Percentiles rank a stretch among this genome's conserved stretches.
These are phyloP conservation scores for Chrysoporthe deuterocubensis DNA, from an alignment of 2,329 filamentous ascomycete species.

Conservation along the genomic window DNA sequence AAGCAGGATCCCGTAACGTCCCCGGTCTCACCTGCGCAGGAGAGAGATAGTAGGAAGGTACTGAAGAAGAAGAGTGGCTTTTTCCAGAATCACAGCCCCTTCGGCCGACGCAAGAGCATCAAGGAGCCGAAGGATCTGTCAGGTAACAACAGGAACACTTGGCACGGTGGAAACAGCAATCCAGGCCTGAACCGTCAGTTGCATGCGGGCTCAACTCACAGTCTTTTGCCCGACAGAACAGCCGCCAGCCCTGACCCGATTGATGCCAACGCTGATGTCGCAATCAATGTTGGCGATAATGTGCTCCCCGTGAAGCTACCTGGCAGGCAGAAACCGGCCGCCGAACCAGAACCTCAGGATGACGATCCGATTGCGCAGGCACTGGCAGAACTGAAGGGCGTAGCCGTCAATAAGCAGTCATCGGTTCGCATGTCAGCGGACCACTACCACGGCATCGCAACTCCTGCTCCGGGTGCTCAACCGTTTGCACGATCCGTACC, in stretches of 20 bases:
- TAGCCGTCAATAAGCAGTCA: constrained; percentile 75
- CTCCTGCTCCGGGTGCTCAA: constrained; percentile 66
- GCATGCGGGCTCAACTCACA: constrained; percentile 45
- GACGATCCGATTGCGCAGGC: constrained; percentile 93
- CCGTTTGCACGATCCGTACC: constrained; percentile 49
- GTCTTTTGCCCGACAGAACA: constrained; percentile 44
- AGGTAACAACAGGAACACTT: constrained; percentile 60
- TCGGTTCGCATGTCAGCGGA: constrained; percentile 90
- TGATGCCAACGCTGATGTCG: constrained; percentile 89
- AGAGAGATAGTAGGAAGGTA: constrained; percentile 70
- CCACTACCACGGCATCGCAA: constrained; percentile 89
- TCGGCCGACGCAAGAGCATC: constrained; percentile 82
- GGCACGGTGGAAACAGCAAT: constrained; percentile 46
- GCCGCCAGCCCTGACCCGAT: constrained; percentile 78
- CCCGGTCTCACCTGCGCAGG: constrained; percentile 44
- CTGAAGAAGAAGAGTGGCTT: constrained; percentile 79
- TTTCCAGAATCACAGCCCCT: constrained; percentile 91
- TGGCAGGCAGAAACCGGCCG: constrained; percentile 59
- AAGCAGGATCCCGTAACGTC: constrained; percentile 58
- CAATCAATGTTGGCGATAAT: constrained; percentile 93
- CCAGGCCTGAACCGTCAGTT: constrained; percentile 42
- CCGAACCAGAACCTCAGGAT: constrained; percentile 52
- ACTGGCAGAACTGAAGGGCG: constrained; percentile 88
- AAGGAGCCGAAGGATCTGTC: constrained; percentile 75
- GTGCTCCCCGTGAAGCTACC: constrained; percentile 90